Conservation (phyloP, 2,329 filamentous ascomycete species). For the Balansia obtecta region DNA sequence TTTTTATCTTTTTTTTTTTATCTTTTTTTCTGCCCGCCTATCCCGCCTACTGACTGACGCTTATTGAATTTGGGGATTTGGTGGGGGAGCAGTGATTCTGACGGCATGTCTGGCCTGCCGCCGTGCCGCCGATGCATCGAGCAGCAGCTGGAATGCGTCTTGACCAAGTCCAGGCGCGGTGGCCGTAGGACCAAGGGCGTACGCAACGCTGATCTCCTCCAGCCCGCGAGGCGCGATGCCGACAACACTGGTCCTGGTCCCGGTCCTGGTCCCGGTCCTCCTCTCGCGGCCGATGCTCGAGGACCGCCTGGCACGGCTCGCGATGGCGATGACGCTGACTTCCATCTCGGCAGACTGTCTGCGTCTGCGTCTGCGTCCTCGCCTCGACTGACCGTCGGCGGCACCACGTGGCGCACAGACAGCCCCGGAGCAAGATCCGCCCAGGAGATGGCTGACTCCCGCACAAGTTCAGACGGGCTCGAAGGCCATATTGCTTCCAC, state of each 20-base stretch:
- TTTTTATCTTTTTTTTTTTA: too few species aligned
- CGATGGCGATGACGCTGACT: slow-evolving; percentile 7
- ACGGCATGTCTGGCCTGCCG: slow-evolving; percentile 21
- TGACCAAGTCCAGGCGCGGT: slow-evolving; percentile 27
- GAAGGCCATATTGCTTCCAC: slow-evolving; percentile 28
- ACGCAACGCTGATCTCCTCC: slow-evolving; percentile 6
- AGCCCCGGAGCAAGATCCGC: slow-evolving; percentile 7
- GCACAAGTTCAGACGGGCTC: slow-evolving; percentile 13
- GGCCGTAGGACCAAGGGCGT: slow-evolving; percentile 22
- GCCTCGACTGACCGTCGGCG: slow-evolving; percentile 5
- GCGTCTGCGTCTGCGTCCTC: slow-evolving; percentile 1
- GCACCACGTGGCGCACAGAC: slow-evolving; percentile 7
- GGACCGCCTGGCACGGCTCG: slow-evolving; percentile 1
- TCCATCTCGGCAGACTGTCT: not conserved
- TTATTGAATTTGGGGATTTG: not conserved
- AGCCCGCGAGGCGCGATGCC: slow-evolving; percentile 1
- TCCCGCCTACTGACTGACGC: slow-evolving; percentile 5
- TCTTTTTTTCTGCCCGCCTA: too few species aligned
- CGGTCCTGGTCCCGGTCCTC: too few species aligned
- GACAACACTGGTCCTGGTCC: not conserved
- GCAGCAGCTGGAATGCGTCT: slow-evolving; percentile 24
- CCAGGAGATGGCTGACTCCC: slow-evolving; percentile 6
- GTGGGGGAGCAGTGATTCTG: slow-evolving; percentile 16
- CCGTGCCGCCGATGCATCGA: slow-evolving; percentile 27
- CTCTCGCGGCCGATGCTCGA: not conserved